A percentile compares a stretch with the other conserved stretches of the same genome.
Conservation (phyloP, 441 rosid genomes). For the Erysimum cheiri region DNA sequence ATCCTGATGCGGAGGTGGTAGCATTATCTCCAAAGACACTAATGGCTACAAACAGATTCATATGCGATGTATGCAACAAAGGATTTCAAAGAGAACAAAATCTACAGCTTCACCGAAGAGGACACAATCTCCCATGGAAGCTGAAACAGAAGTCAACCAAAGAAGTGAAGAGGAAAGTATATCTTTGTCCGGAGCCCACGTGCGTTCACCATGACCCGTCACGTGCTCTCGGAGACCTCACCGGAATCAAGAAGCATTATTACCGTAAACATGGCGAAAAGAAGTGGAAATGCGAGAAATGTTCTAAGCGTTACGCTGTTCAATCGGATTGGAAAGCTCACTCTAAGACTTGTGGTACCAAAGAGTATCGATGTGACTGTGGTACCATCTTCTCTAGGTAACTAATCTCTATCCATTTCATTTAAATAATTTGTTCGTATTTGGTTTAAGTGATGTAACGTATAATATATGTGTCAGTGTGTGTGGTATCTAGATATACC, state of each 20-base stretch:
- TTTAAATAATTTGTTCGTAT: constrained; percentile 41
- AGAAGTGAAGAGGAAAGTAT: constrained; percentile 90
- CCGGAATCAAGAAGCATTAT: constrained; percentile 92
- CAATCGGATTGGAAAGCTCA: constrained; percentile 99
- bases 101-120: constrained; percentile 93
- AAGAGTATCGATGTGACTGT: constrained; percentile 89
- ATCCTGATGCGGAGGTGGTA: constrained; percentile 91
- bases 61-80: constrained; percentile 95
- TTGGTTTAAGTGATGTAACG: constrained; percentile 35
- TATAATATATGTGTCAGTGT: constrained; percentile 26
- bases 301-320: constrained; percentile 90
- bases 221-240: constrained; percentile 96
- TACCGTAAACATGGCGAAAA: constrained; percentile 91
- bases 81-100: constrained; percentile 97
- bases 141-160: constrained; percentile 81
- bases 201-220: constrained; percentile 98
- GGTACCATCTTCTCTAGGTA: constrained; percentile 96
- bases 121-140: constrained; percentile 97
- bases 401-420: constrained; percentile 39
- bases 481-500: constrained; percentile 30
- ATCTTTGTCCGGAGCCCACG: constrained; percentile 92
- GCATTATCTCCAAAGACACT: constrained; percentile 92
- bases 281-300: constrained; percentile 94
- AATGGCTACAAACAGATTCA: constrained; percentile 95
- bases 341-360: constrained; percentile 90